Evolutionary conservation across 306 rosid species (phyloP), one percentile per base, ranked within the genome.

Genomic region (Quercus wislizeni): DNA sequence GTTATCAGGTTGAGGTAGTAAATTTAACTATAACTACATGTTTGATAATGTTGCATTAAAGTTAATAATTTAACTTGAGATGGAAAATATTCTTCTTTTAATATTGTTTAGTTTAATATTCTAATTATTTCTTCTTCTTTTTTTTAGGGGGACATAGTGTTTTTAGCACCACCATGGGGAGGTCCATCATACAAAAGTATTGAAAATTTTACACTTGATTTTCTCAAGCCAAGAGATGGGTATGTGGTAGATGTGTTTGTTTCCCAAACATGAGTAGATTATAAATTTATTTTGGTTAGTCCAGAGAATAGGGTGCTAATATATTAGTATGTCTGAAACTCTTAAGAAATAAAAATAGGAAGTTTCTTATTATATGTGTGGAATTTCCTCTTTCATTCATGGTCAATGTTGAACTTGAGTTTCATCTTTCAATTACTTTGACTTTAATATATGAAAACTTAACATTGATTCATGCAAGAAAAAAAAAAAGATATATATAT

Each of bases 121-220:
- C 35, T 51, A 46, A 57, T 49, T 55, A 59, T 67, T 49, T 49
- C 74, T 72, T 33, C n/a, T 80, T 64, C 25, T 61, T 18, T 46
- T 55, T 69, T 18, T 52, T 41, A 84, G 87, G 87, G 87, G 70
- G 84, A 84, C 61, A 17, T 80, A 19, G 84, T 80, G 56, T 84
- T 84, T 59, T 84, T 84, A 65, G 21, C 84, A 65, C 87, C 87
- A 27, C 84, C 87, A 6, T 80, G 87, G 87, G 87, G 87, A 71
- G 84, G 84, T 38, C 87, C 84, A 14, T 67, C 79, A 4, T 84
- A 84, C 77, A 80, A 54, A 77, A 54, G 74, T 21, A 15, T 58
- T 1, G 65, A 80, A 71, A 76, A 52, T 25, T 84, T 84, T 33
- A 84, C 82, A 17, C 87, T 84, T 8, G 84, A 80, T 54, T 28